Conservation (phyloP, 129 eudicot genomes). For the Saposhnikovia divaricata region DNA sequence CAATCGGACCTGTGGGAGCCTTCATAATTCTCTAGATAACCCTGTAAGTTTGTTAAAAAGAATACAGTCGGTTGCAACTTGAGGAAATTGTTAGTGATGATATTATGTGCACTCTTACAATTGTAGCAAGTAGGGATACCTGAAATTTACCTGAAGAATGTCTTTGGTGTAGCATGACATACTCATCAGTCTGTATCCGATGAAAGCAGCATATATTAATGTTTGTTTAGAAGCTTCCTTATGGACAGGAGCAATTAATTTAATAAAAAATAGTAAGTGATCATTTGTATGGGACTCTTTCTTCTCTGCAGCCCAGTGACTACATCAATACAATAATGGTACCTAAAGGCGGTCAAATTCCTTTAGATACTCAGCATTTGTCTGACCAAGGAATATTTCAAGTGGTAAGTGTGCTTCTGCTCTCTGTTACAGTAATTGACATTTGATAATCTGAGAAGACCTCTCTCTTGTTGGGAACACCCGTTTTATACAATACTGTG, state of each 20-base stretch:
- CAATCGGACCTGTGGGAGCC: conserved; percentile 69
- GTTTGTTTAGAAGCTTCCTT: not conserved
- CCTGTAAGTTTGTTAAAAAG: conserved; percentile 43
- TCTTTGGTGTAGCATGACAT: not conserved
- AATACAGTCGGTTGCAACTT: not conserved
- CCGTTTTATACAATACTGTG: not conserved
- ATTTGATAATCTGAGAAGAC: not conserved
- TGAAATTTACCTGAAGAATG: not conserved
- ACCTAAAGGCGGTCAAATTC: conserved; percentile 75
- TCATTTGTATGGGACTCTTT: not conserved
- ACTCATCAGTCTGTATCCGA: not conserved
- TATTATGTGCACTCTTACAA: not conserved
- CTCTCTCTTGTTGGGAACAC: not conserved
- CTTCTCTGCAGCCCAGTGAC: conserved; percentile 61
- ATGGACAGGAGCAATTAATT: not conserved
- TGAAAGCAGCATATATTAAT: not conserved
- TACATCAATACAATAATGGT: conserved; percentile 80
- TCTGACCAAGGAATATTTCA: conserved; percentile 63
- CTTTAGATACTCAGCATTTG: conserved; percentile 46
- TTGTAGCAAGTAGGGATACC: not conserved
- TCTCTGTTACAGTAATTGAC: not conserved
- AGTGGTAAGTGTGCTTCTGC: conserved; percentile 46
- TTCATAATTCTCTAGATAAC: conserved; percentile 55
- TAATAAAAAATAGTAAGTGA: not conserved
- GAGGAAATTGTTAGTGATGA: not conserved